phyloP scores from a whole-genome alignment of 1,284 basidiomycete species.

The Fomes fomentarius region DNA sequence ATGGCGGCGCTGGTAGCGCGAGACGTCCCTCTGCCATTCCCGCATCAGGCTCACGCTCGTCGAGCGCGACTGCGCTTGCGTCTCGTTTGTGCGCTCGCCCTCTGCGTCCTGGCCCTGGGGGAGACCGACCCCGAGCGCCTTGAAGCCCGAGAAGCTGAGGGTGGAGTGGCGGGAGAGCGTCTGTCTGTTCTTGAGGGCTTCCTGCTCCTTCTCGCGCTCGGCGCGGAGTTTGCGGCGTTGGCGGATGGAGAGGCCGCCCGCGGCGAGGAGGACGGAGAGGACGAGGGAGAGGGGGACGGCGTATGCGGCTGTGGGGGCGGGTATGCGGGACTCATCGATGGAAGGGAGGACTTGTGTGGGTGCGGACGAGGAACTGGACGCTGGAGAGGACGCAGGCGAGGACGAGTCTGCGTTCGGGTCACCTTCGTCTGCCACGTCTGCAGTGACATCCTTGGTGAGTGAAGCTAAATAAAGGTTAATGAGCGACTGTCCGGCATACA shows the following conservation, averaged over 20 bases:
- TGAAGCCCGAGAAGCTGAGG: slow-evolving; percentile 21
- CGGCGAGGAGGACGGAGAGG: slow-evolving; percentile 42
- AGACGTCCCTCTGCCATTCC: slow-evolving; percentile 21
- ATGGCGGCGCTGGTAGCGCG: slow-evolving; percentile 2
- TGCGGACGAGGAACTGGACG: slow-evolving; percentile 12
- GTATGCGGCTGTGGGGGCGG: slow-evolving; percentile 43
- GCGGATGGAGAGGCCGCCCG: slow-evolving; percentile 33
- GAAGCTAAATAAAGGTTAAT: too few species aligned
- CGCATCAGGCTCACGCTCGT: slow-evolving; percentile 21
- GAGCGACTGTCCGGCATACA: too few species aligned
- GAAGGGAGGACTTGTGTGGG: slow-evolving; percentile 21
- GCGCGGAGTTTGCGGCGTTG: slow-evolving; percentile 31
- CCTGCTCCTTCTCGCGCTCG: slow-evolving; percentile 27
- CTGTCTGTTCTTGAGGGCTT: slow-evolving; percentile 10
- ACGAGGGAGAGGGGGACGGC: slow-evolving; percentile 50
- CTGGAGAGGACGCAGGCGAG: neutral
- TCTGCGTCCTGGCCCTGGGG: neutral
- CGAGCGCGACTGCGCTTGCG: slow-evolving; percentile 11
- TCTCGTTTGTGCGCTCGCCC: neutral
- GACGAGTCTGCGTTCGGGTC: neutral
- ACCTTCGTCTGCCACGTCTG: neutral
- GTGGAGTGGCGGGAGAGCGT: slow-evolving; percentile 19
- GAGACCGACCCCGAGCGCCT: slow-evolving; percentile 9
- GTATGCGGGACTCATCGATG: slow-evolving; percentile 33
- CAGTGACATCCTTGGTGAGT: neutral